Conservation (phyloP, 352 stramenopile genomes). For the Pythium scleroteichum region DNA sequence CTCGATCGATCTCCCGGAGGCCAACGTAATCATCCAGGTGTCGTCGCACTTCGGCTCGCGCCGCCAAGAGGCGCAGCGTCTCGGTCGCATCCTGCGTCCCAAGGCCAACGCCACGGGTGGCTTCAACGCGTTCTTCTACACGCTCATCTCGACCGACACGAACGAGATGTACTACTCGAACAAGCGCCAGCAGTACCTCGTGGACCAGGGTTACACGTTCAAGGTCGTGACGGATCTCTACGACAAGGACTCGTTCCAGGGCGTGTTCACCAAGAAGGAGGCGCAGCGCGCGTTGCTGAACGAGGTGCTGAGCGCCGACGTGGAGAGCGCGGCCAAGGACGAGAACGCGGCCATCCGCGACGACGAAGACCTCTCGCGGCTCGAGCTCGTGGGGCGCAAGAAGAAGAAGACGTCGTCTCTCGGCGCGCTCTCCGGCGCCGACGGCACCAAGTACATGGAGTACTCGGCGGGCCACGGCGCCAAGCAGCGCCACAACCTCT, state of each 20-base stretch:
- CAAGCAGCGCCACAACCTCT: slow-evolving; percentile 87
- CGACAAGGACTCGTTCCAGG: slow-evolving; percentile 72
- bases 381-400: slow-evolving; percentile 66
- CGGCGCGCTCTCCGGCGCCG: slow-evolving; percentile 72
- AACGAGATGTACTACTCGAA: slow-evolving; percentile 99
- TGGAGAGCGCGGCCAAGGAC: slow-evolving; percentile 80
- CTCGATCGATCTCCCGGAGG: slow-evolving; percentile 99
- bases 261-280: slow-evolving; percentile 82
- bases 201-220: slow-evolving; percentile 99
- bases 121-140: slow-evolving; percentile 99
- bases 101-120: slow-evolving; percentile 95
- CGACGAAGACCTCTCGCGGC: slow-evolving; percentile 77
- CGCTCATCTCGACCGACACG: slow-evolving; percentile 98
- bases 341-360: slow-evolving; percentile 83
- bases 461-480: slow-evolving; percentile 80
- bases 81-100: slow-evolving; percentile 98
- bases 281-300: slow-evolving; percentile 74
- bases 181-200: slow-evolving; percentile 99
- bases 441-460: slow-evolving; percentile 86
- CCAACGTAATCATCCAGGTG: slow-evolving; percentile 99
- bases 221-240: slow-evolving; percentile 98
- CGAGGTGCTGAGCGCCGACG: slow-evolving; percentile 78
- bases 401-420: slow-evolving; percentile 80
- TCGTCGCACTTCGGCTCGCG: slow-evolving; percentile 98
- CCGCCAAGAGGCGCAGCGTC: slow-evolving; percentile 98